phyloP scores from a whole-genome alignment of 140 eudicot species.

The Oenanthe javanica region DNA sequence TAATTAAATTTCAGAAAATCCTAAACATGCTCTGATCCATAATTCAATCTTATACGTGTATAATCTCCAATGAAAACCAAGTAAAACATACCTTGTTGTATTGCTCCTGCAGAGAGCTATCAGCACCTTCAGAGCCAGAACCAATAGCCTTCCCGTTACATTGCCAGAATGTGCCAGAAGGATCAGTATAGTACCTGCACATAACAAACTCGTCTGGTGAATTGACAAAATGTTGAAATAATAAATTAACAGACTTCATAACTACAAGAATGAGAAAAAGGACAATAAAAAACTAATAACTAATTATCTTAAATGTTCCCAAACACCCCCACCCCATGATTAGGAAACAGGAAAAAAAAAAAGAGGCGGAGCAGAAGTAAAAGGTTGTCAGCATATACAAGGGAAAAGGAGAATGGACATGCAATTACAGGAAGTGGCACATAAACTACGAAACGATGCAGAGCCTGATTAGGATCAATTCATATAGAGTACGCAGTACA shows the following conservation, averaged over 20 bases:
- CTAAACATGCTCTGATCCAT: background rate
- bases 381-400: background rate
- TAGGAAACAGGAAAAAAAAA: background rate
- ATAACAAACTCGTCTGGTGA: constrained; percentile 5
- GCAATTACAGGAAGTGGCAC: background rate
- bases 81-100: constrained; percentile 50
- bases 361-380: background rate
- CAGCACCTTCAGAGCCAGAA: constrained; percentile 99
- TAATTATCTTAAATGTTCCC: background rate
- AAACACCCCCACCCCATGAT: background rate
- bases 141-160: constrained; percentile 99
- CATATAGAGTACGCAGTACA: background rate
- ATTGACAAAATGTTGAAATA: background rate
- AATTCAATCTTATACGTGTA: background rate
- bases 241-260: background rate
- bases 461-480: background rate
- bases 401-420: background rate
- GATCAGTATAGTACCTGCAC: constrained; percentile 93
- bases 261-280: background rate
- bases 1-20: background rate
- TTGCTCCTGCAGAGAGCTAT: constrained; percentile 97
- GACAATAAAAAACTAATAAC: background rate
- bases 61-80: background rate
- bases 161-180: constrained; percentile 99
- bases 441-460: background rate